phyloP scores from a whole-genome alignment of 768 basidiomycete species.

The Fomitopsis serialis region DNA sequence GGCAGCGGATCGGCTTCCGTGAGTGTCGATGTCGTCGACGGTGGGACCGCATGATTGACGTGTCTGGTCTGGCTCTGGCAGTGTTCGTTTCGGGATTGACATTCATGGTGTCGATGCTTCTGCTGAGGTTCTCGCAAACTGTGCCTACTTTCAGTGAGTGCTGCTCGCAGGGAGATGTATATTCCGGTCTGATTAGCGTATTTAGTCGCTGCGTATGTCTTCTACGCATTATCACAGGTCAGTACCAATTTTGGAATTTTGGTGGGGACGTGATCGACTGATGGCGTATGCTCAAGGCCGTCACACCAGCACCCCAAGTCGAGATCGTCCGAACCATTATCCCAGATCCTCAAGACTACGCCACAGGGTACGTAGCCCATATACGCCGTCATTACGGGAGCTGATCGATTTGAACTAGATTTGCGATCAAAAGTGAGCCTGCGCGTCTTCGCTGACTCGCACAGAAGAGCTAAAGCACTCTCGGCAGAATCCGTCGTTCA shows the following conservation, averaged over 20 bases:
- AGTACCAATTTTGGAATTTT: neutral
- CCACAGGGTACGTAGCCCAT: constrained; percentile 26
- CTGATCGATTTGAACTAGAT: constrained; percentile 19
- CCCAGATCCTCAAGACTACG: constrained; percentile 36
- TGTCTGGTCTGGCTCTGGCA: constrained; percentile 7
- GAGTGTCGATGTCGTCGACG: constrained; percentile 10
- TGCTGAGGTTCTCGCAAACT: constrained; percentile 33
- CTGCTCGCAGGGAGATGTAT: neutral
- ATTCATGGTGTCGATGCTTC: constrained; percentile 36
- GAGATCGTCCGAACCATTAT: constrained; percentile 37
- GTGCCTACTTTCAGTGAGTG: constrained; percentile 32
- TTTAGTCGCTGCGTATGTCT: constrained; percentile 35
- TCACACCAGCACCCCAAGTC: constrained; percentile 33
- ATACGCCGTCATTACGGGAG: neutral
- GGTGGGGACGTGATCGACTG: neutral
- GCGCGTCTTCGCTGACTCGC: neutral
- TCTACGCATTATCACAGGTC: constrained; percentile 37
- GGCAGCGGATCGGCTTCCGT: constrained; percentile 35
- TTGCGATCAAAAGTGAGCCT: constrained; percentile 36
- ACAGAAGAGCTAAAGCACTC: neutral
- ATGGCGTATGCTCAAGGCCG: constrained; percentile 10
- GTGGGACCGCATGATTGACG: neutral
- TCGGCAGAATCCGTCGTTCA: constrained; percentile 35
- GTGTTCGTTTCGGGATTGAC: constrained; percentile 35
- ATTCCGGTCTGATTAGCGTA: neutral